These are phyloP conservation scores for Trametes sanguinea DNA, from an alignment of 768 basidiomycete species.

Conservation along the genomic window DNA sequence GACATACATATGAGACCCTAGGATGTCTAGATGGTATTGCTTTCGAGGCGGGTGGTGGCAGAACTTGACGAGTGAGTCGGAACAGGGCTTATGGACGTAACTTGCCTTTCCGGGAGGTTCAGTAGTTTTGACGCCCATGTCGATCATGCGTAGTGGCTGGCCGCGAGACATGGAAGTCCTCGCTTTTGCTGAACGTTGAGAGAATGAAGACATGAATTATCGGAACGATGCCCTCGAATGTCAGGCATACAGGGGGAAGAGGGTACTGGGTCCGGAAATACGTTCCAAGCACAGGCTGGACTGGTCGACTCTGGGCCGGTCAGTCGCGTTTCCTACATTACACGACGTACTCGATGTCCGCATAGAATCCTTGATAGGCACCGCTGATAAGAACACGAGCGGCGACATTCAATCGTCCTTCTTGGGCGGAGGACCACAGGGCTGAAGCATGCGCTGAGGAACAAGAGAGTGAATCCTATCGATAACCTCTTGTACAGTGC, in stretches of 20 bases:
- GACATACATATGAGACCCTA: constrained; percentile 1
- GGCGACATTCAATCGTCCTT: constrained; percentile 73
- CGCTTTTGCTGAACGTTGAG: neutral
- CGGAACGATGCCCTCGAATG: neutral
- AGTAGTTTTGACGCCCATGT: constrained; percentile 1
- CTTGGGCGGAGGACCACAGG: constrained; percentile 87
- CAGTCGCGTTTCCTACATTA: constrained; percentile 7
- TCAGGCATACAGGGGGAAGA: neutral
- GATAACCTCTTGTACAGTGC: neutral
- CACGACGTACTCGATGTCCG: constrained; percentile 5
- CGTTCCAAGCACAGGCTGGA: neutral
- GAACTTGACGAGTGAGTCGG: neutral
- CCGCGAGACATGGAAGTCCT: neutral
- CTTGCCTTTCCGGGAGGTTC: constrained; percentile 1
- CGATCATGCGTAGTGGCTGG: constrained; percentile 5
- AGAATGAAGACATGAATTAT: constrained; percentile 12
- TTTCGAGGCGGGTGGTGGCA: neutral
- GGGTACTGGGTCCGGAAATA: neutral
- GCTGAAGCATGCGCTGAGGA: constrained; percentile 86
- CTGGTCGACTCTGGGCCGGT: neutral
- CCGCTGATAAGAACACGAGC: too few relatives aligned
- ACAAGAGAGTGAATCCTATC: neutral
- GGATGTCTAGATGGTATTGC: neutral
- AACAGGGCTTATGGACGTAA: neutral
- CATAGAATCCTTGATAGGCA: neutral